Evolutionary conservation across 176 grass and related monocot genomes (phyloP), one percentile per base, ranked within the genome.

Genomic region (Stipa capillata): DNA sequence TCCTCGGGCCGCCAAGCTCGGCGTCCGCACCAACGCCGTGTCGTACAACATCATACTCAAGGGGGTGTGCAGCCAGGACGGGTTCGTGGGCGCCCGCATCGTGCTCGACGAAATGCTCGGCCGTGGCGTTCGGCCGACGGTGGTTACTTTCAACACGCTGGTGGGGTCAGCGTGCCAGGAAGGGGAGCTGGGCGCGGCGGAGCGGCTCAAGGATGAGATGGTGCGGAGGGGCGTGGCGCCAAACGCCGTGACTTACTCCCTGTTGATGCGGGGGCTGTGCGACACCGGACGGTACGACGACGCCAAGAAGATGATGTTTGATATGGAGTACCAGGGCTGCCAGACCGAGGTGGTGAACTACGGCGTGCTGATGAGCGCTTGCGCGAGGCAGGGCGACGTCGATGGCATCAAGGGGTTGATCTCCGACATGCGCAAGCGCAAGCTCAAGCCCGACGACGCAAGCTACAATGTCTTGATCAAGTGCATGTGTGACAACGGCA

Each of bases 11-110:
- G 73, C 73, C 1, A 57, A 83, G 77, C 84, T 98, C 50, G 87
- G 89, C n/a, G 67, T 93, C 60, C 77, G 85, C 44, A 73, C 87
- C 15, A 98, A 94, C 74, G 79, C 82, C 61, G 85, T 97, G 20
- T 97, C 95, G n/a, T 97, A 90, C 73, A 94, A 97, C 79, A 87
- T 92, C 56, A 82, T 97, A 57, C 83, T 98, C 60, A 94, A 92
- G 41, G 89, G 92, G 0, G 74, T 65, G 1, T 85, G 87, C 21
- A 17, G 35, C 44, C 70, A 56, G 34, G 87, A 87, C 72, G 90
- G 88, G 21, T 80, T 87, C 14, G 20, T 10, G 7, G 77, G 80
- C 72, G 89, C 92, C 25, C 85, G 76, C 17, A 25, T 0, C 2
- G 42, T 94, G 89, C 59, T 94, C 85, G 87, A 98, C 59, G 89